Evolutionary conservation across 345 rosid species (phyloP), one percentile per base, ranked within the genome.

Genomic region (Populus tremula): DNA sequence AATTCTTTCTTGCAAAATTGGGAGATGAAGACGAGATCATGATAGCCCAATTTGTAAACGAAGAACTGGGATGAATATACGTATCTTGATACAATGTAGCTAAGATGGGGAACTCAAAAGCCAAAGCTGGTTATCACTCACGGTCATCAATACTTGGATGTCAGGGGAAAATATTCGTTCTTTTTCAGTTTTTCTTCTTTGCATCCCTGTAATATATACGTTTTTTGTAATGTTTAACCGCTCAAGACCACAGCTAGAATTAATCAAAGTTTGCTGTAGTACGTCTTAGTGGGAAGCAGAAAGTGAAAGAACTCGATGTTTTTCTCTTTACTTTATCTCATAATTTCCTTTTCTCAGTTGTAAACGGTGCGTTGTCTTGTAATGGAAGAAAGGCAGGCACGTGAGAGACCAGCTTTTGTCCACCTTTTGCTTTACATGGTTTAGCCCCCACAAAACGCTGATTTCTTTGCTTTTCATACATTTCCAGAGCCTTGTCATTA

Each of bases 351-450:
- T 23, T 25, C 67, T 12, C 67, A 27, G 35, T 63, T 4, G 20
- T 39, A 36, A 50, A 27, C 5, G 61, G 25, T 41, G 36, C 56
- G 6, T 20, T 65, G 75, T 73, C 56, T 33, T 61, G 70, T 17
- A 69, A 53, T 70, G 4, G 14, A 72, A 70, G 70, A 21, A 59
- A 76, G 72, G 45, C 27, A 27, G 61, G 16, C 70, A 2, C 53
- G 18, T 61, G 67, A 8, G 67, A 27, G 53, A 73, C 20, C 31
- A 75, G 45, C 13, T 70, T 63, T 35, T 70, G 49, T 31, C 69
- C n/a, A 18, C 56, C 77, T 53, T 70, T 66, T 74, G 78, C 83
- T 83, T 78, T 78, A 45, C 17, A 11, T 70, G 73, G 62, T 65
- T 54, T 11, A 25, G 69, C 41, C 64, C 64, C 69, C 71, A 36